Evolutionary conservation across 2,329 filamentous ascomycete species (phyloP).

Genomic region (Aspergillus tamarii): DNA sequence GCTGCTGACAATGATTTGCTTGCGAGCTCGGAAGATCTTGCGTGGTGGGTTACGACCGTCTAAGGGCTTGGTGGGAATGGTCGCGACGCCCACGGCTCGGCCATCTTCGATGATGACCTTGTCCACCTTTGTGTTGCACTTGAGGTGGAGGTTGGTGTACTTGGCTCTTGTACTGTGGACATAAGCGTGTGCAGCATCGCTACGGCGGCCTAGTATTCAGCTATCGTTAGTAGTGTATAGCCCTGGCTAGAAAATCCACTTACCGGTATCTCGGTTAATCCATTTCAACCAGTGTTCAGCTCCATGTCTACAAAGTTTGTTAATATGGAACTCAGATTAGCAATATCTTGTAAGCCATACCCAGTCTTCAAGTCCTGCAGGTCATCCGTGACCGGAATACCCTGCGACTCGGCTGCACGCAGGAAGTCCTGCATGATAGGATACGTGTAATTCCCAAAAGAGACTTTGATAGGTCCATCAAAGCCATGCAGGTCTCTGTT

Average conservation of each 20-base stretch:
- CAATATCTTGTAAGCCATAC: constrained; percentile 22
- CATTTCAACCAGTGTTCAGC: constrained; percentile 85
- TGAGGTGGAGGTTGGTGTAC: constrained; percentile 71
- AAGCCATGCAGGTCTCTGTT: constrained; percentile 71
- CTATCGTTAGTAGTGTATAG: not conserved
- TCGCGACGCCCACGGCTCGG: constrained; percentile 71
- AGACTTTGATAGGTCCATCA: constrained; percentile 80
- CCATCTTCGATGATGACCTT: constrained; percentile 75
- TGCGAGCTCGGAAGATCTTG: constrained; percentile 68
- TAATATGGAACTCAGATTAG: not conserved
- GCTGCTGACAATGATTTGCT: constrained; percentile 73
- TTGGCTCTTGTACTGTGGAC: constrained; percentile 74
- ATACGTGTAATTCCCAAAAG: constrained; percentile 79
- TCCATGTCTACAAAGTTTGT: constrained; percentile 53
- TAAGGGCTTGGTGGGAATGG: constrained; percentile 71
- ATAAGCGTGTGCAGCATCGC: constrained; percentile 77
- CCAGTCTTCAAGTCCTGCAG: constrained; percentile 66
- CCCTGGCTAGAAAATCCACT: not conserved
- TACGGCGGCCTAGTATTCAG: constrained; percentile 66
- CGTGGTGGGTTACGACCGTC: constrained; percentile 56
- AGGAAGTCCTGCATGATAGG: constrained; percentile 83
- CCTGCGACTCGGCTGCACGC: constrained; percentile 71
- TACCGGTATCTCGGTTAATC: constrained; percentile 69
- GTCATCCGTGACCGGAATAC: constrained; percentile 75
- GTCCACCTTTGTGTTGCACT: constrained; percentile 76